Base-by-base conservation (phyloP, 352 stramenopile species). In the Thraustotheca clavata region DNA sequence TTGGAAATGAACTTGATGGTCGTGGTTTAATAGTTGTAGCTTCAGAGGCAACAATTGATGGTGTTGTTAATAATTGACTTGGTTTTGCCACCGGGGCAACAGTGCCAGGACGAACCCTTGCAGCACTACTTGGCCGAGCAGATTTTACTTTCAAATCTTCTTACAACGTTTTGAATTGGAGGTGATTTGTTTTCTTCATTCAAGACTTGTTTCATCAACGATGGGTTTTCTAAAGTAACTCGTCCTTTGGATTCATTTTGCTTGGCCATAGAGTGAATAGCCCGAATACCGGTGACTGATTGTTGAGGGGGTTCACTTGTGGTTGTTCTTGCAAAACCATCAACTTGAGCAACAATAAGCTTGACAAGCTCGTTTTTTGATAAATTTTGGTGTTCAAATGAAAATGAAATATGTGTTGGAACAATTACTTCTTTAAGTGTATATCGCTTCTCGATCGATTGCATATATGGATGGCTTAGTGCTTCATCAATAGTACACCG, bases 331-430 rank as follows among this genome's bases (percentile, higher is more conserved):
- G 18, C 36, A 26, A 87, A 83, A 0, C 63, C 73, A 12, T 88
- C 73, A 22, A 89, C 82, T 55, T 91, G 76, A 35, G 87, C 78
- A 54, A 89, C 70, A 26, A 89, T 87, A 16, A 91, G 65, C 33
- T 80, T 70, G 1, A 76, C 75, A 0, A 91, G 68, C 60, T 91
- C 82, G 60, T 77, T 68, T 50, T 84, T 87, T 14, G 65, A 87
- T 35, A 89, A 67, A 46, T 88, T 88, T 57, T 88, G 83, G 24
- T 75, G 70, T 48, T 91, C 82, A 49, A 89, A 91, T 16, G 78
- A 81, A 47, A 89, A 89, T 59, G 87, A 79, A 1, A 78, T 62
- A 18, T 70, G 4, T 72, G 69, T 52, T 31, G 43, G 43, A 35
- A 77, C 54, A 16, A 67, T 68, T 0, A 65, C 20, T 18, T 65